These are phyloP conservation scores for Hymenoscyphus albidus DNA, from an alignment of 2,329 filamentous ascomycete species.

Conservation along the genomic window DNA sequence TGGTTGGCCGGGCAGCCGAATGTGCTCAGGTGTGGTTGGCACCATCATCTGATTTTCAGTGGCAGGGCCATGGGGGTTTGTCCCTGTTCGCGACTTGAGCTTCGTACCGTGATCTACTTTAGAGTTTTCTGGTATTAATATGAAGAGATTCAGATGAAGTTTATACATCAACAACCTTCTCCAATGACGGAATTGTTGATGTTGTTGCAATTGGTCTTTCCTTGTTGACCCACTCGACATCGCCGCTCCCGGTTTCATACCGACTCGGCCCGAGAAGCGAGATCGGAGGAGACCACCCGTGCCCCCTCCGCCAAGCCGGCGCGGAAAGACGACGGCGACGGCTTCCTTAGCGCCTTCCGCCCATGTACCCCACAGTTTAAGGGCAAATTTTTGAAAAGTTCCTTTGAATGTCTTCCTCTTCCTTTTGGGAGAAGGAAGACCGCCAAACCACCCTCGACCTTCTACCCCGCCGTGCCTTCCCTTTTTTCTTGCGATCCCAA, in stretches of 20 bases:
- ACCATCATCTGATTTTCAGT: background rate
- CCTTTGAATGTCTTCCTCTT: slow-evolving; percentile 32
- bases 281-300: no score
- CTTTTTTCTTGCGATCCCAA: slow-evolving; percentile 35
- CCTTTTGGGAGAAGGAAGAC: slow-evolving; percentile 49
- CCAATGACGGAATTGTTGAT: background rate
- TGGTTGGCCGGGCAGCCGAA: slow-evolving; percentile 6
- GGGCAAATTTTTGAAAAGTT: slow-evolving; percentile 17
- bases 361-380: slow-evolving; percentile 6
- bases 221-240: background rate
- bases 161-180: background rate
- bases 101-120: background rate
- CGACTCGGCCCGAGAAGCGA: background rate
- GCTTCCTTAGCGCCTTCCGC: slow-evolving; percentile 9
- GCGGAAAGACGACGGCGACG: no score
- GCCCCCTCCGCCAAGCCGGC: background rate
- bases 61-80: background rate
- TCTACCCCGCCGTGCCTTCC: slow-evolving; percentile 46
- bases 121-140: no score
- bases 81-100: background rate
- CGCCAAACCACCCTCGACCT: slow-evolving; percentile 48
- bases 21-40: background rate
- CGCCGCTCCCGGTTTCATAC: background rate
- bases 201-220: background rate
- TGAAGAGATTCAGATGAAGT: background rate